A percentile compares a stretch with the other conserved stretches of the same genome.
These are phyloP conservation scores for Cadophora sp. DNA, from an alignment of 2,329 filamentous ascomycete genomes.

Conservation along the genomic window DNA sequence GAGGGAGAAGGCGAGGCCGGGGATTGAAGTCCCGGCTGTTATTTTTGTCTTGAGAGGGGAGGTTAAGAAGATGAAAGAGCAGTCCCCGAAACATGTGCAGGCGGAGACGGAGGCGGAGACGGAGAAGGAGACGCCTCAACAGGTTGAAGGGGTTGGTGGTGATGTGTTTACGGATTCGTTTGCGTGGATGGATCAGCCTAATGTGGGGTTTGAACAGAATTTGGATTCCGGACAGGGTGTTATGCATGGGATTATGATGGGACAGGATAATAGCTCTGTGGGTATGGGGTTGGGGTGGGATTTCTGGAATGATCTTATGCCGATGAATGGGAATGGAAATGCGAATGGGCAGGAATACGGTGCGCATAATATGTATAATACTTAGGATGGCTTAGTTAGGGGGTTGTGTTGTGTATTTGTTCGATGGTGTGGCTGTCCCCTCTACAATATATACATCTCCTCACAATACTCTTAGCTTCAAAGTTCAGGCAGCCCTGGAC, in stretches of 20 bases:
- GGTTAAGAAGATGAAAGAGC: conserved; percentile 8
- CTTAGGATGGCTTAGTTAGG: neutral
- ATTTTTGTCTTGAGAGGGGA: conserved; percentile 16
- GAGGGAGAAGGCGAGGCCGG: conserved; percentile 28
- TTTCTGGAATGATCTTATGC: conserved; percentile 31
- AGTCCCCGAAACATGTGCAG: neutral
- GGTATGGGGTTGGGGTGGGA: conserved; percentile 29
- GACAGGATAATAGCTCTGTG: conserved; percentile 1
- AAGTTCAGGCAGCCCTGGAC: too few species aligned
- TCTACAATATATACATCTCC: neutral
- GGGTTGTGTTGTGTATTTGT: neutral
- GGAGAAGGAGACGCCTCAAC: neutral
- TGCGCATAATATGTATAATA: conserved; percentile 8
- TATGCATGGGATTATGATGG: conserved; percentile 19
- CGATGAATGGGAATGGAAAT: conserved; percentile 5
- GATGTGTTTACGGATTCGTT: conserved; percentile 15
- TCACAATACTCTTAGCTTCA: neutral
- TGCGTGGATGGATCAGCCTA: conserved; percentile 24
- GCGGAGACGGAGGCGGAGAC: neutral
- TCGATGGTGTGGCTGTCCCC: neutral
- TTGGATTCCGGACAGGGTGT: conserved; percentile 10
- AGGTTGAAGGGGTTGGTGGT: neutral
- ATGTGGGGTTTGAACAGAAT: conserved; percentile 14
- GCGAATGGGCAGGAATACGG: conserved; percentile 1
- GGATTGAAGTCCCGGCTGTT: conserved; percentile 18